These are phyloP conservation scores for Septoria linicola DNA, from an alignment of 2,329 filamentous ascomycete species.

Conservation along the genomic window DNA sequence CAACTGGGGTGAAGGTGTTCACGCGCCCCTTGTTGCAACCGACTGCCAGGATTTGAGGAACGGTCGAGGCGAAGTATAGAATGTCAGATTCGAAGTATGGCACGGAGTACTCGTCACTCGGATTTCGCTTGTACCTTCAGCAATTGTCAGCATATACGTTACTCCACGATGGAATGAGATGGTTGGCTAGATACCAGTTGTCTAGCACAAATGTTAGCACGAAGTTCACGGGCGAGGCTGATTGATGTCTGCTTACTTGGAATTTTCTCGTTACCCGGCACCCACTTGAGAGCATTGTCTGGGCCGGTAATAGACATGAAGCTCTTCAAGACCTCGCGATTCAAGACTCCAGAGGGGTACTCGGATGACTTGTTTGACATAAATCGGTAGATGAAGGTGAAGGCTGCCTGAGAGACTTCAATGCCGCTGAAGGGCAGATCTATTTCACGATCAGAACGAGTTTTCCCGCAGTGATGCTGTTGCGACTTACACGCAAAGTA, in stretches of 20 bases:
- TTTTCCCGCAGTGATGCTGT: background rate
- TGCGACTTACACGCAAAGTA: slow-evolving; percentile 30
- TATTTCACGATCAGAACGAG: slow-evolving; percentile 10
- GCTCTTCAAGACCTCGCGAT: slow-evolving; percentile 41
- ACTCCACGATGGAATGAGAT: too few species aligned
- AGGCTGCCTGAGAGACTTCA: slow-evolving; percentile 34
- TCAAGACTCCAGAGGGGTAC: slow-evolving; percentile 39
- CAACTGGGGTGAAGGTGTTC: slow-evolving; percentile 38
- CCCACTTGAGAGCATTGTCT: slow-evolving; percentile 35
- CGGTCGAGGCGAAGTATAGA: slow-evolving; percentile 30
- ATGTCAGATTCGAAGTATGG: slow-evolving; percentile 31
- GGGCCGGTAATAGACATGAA: slow-evolving; percentile 42
- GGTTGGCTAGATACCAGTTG: too few species aligned
- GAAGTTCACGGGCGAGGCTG: slow-evolving; percentile 25
- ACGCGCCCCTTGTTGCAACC: slow-evolving; percentile 41
- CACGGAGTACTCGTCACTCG: slow-evolving; percentile 35
- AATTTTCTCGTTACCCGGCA: slow-evolving; percentile 42
- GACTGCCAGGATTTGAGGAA: slow-evolving; percentile 34
- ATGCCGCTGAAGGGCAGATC: slow-evolving; percentile 32
- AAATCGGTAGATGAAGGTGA: slow-evolving; percentile 40
- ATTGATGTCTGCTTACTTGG: slow-evolving; percentile 36
- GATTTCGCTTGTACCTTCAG: slow-evolving; percentile 37
- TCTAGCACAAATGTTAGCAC: slow-evolving; percentile 37
- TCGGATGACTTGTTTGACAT: slow-evolving; percentile 44
- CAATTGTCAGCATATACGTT: too few species aligned